Percentiles rank a stretch among this genome's conserved stretches.
Conservation (phyloP, 768 basidiomycete species). For the Trametes coccinea region DNA sequence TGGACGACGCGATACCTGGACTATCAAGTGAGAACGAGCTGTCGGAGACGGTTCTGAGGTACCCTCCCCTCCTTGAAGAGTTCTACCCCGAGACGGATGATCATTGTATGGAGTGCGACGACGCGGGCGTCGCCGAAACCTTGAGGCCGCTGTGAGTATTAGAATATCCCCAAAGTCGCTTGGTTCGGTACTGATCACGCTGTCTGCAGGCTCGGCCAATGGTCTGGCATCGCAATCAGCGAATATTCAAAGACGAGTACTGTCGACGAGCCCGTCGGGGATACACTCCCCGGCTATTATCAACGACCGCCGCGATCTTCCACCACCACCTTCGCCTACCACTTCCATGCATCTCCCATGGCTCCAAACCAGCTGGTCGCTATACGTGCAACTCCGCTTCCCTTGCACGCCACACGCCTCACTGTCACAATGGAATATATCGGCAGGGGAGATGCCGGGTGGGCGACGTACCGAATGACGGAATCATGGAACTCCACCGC, state of each 20-base stretch:
- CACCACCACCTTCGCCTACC: too few species aligned
- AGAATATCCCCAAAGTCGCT: not conserved
- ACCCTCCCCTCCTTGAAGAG: not conserved
- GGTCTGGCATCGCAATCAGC: too few species aligned
- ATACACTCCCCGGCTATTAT: too few species aligned
- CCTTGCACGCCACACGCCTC: not conserved
- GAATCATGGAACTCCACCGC: not conserved
- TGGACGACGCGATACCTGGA: not conserved
- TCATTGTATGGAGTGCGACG: too few species aligned
- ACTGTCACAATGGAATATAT: not conserved
- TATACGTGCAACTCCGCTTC: not conserved
- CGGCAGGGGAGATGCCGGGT: not conserved
- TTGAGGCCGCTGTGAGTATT: not conserved
- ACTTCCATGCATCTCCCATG: not conserved
- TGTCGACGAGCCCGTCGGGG: too few species aligned
- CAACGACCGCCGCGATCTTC: too few species aligned
- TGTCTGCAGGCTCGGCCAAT: not conserved
- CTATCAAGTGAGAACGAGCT: not conserved
- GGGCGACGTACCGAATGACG: not conserved
- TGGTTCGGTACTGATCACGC: not conserved
- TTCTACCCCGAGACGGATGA: not conserved
- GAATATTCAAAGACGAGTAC: too few species aligned
- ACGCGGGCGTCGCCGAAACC: not conserved
- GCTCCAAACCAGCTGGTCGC: not conserved
- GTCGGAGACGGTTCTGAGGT: not conserved